Percentiles rank a stretch among this genome's conserved stretches.
phyloP scores from a whole-genome alignment of 495 filamentous ascomycete genomes.

The Talaromyces wortmannii region DNA sequence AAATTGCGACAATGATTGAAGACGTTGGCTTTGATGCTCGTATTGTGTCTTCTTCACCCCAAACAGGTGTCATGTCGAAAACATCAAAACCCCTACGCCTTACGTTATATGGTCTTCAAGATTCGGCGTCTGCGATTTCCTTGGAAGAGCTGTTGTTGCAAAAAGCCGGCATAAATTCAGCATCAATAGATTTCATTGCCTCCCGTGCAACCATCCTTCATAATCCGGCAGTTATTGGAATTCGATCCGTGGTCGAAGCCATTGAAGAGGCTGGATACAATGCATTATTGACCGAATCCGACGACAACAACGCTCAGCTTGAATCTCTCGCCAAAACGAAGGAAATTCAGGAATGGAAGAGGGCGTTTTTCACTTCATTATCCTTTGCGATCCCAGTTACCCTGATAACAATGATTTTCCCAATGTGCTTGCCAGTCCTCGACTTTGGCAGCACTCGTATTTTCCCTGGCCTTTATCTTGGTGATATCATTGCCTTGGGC shows the following conservation, averaged over 20 bases:
- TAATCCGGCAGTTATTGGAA: conserved; percentile 60
- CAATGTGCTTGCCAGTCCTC: conserved; percentile 64
- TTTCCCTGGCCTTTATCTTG: conserved; percentile 72
- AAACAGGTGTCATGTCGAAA: conserved; percentile 17
- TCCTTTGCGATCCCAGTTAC: conserved; percentile 89
- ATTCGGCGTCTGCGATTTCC: conserved; percentile 58
- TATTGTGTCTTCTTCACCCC: conserved; percentile 48
- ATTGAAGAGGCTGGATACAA: conserved; percentile 80
- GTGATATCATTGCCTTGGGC: conserved; percentile 73
- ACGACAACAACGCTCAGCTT: conserved; percentile 95
- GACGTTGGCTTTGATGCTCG: conserved; percentile 86
- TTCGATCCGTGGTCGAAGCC: conserved; percentile 74
- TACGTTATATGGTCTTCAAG: conserved; percentile 74
- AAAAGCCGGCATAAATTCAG: conserved; percentile 64
- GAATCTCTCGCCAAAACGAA: conserved; percentile 94
- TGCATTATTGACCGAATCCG: conserved; percentile 79
- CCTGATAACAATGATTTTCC: conserved; percentile 84
- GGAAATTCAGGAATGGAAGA: conserved; percentile 88
- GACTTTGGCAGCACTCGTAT: conserved; percentile 67
- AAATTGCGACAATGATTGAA: conserved; percentile 58
- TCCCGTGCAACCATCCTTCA: conserved; percentile 65
- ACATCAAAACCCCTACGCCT: conserved; percentile 53
- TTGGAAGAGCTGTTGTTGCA: conserved; percentile 64
- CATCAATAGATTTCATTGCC: conserved; percentile 60
- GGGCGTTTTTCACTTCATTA: conserved; percentile 65